Base-by-base conservation (phyloP, 2,329 filamentous ascomycete genomes). In the Dothideomycetes sp. region DNA sequence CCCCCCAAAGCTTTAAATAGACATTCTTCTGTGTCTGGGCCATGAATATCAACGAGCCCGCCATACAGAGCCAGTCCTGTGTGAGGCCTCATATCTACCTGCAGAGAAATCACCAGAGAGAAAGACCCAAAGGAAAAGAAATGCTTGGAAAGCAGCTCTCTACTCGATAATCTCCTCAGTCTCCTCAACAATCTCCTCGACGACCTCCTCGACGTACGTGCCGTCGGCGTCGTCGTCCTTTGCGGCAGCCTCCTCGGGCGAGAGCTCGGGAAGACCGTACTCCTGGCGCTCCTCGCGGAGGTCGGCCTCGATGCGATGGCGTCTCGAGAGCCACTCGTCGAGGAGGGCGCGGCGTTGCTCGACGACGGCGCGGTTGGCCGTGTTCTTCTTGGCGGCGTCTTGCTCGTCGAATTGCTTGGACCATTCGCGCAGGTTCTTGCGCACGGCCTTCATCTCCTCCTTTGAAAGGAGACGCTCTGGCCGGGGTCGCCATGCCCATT, bases 401-500 rank as follows among this genome's bases (percentile, higher is more conserved):
- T 94, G 83, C 66, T 94, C 86, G 52, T 98, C 91, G 62, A 98
- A 98, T 49, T 84, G 72, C 59, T 85, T 84, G 62, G 81, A 86
- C 77, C 95, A 98, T 65, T 96, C 91, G 52, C 89, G 84, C 40
- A 98, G 79, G 66, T 95, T 98, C 77, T 94, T 95, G 69, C 93
- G 89, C 56, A 96, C 85, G 56, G 83, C 76, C 73, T 95, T 94
- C 70, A 96, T 91, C 71, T 98, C 89, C 47, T 96, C 89, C 69
- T 94, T 94, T 62, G 76, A 80, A 42, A 98, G 81, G 47, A 98
- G 77, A n/a, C 85, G 91, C 5, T 84, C 62, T 15, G 91, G 91
- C 32, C 91, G 83, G 15, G 91, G 91, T 33, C 91, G 83, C 91
- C 91, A 98, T 47, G 84, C 65, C 66, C 88, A 85, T 64, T 98